These are phyloP conservation scores for Colletotrichum cuscutae DNA, from an alignment of 2,329 filamentous ascomycete genomes.

Conservation along the genomic window DNA sequence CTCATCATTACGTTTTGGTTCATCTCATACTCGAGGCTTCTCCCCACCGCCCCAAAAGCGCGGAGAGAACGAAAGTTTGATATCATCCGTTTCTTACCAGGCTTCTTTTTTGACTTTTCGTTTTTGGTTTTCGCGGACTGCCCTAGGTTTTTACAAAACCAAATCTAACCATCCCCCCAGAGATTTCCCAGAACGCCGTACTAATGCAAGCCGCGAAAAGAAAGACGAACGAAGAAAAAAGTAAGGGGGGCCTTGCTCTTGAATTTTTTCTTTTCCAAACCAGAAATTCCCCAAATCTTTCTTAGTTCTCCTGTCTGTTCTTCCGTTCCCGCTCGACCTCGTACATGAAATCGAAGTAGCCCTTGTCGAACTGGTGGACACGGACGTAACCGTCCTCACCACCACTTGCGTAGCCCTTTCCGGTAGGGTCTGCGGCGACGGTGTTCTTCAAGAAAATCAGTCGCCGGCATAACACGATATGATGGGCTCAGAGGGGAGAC, in stretches of 20 bases:
- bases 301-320: conserved; percentile 48
- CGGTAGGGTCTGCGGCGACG: conserved; percentile 90
- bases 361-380: conserved; percentile 98
- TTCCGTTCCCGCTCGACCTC: conserved; percentile 91
- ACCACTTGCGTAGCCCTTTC: conserved; percentile 92
- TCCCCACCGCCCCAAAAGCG: conserved; percentile 1
- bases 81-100: conserved; percentile 24
- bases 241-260: conserved; percentile 15
- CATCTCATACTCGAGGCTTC: conserved; percentile 21
- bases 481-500: conserved; percentile 32
- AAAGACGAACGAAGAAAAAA: conserved; percentile 32
- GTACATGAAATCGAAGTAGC: conserved; percentile 98
- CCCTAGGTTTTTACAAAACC: conserved; percentile 36
- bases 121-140: conserved; percentile 32
- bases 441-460: conserved; percentile 71
- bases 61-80: conserved; percentile 13
- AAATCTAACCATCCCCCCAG: conserved; percentile 36
- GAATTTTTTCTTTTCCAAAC: conserved; percentile 17
- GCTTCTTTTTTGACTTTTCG: conserved; percentile 23
- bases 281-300: not conserved
- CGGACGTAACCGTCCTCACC: conserved; percentile 99
- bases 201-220: conserved; percentile 53
- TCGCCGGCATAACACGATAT: not conserved
- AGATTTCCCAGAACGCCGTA: conserved; percentile 50
- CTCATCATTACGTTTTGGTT: conserved; percentile 32